phyloP scores from a whole-genome alignment of 306 rosid genomes.

The Medicago truncatula region DNA sequence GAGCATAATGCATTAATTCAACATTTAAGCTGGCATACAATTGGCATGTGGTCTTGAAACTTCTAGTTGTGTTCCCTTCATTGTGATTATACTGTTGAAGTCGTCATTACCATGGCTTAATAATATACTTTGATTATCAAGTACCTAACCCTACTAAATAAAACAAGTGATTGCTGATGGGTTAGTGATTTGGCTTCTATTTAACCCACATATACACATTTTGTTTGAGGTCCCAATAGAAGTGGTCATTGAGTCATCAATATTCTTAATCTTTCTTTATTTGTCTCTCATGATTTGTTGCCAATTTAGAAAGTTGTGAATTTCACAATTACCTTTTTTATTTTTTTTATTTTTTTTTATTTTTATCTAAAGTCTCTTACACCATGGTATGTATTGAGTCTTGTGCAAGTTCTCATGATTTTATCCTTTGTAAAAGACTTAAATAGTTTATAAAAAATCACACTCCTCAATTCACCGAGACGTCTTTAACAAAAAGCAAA shows the following conservation, averaged over 20 bases:
- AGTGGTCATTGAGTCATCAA: constrained; percentile 73
- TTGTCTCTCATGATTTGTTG: background rate
- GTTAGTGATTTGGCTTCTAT: constrained; percentile 44
- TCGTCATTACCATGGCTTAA: constrained; percentile 31
- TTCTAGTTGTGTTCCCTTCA: background rate
- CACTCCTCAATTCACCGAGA: too few species aligned
- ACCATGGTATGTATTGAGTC: too few species aligned
- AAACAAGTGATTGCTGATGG: constrained; percentile 41
- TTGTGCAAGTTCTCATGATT: too few species aligned
- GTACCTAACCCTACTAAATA: constrained; percentile 46
- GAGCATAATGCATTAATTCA: too few species aligned
- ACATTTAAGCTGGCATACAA: constrained; percentile 3
- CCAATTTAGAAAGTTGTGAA: constrained; percentile 36
- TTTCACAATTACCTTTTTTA: background rate
- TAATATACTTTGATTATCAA: constrained; percentile 40
- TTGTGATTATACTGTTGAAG: constrained; percentile 26
- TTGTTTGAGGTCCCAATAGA: constrained; percentile 41
- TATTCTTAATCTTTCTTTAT: constrained; percentile 43
- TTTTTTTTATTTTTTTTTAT: too few species aligned
- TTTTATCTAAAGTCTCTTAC: too few species aligned
- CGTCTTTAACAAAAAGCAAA: too few species aligned
- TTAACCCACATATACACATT: constrained; percentile 36
- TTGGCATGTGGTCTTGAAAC: constrained; percentile 12
- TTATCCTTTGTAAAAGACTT: too few species aligned
- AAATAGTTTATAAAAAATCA: too few species aligned